A percentile compares a stretch with the other conserved stretches of the same genome.
Conservation (phyloP, 1,139 yeast species). For the Debaryomyces sp. region DNA sequence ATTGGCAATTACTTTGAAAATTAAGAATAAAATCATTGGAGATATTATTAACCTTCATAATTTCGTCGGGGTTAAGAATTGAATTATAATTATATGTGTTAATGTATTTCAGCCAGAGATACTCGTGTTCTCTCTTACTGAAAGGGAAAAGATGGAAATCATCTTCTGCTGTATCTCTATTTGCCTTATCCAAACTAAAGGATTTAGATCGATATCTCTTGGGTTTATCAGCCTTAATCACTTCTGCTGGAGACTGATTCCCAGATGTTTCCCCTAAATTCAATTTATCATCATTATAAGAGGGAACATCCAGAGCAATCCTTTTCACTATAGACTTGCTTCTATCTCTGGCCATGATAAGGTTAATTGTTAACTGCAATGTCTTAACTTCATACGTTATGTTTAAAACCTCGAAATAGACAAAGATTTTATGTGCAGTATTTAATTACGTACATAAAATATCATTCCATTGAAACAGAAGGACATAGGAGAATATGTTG, state of each 20-base stretch:
- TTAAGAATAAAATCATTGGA: slow-evolving; percentile 34
- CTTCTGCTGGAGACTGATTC: slow-evolving; percentile 2
- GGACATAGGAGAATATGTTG: background rate
- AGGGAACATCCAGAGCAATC: slow-evolving; percentile 44
- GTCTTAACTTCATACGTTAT: too few species aligned
- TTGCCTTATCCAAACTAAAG: background rate
- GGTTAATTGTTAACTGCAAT: background rate
- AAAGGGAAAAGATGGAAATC: slow-evolving; percentile 35
- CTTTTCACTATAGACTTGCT: slow-evolving; percentile 55
- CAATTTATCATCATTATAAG: slow-evolving; percentile 23
- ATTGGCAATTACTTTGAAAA: slow-evolving; percentile 44
- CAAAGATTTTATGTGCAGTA: slow-evolving; percentile 2
- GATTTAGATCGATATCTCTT: slow-evolving; percentile 1
- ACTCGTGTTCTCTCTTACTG: slow-evolving; percentile 33
- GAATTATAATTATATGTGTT: slow-evolving; percentile 41
- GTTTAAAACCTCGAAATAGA: background rate
- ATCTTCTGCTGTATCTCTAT: background rate
- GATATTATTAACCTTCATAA: slow-evolving; percentile 32
- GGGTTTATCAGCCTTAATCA: background rate
- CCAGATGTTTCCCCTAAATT: slow-evolving; percentile 13
- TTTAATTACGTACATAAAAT: background rate
- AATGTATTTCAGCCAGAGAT: slow-evolving; percentile 34
- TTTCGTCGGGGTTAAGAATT: slow-evolving; percentile 35
- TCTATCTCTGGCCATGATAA: slow-evolving; percentile 40
- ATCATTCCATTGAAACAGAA: background rate